Evolutionary conservation across 2,329 filamentous ascomycete genomes (phyloP).

Genomic region (Alternaria consortialis): DNA sequence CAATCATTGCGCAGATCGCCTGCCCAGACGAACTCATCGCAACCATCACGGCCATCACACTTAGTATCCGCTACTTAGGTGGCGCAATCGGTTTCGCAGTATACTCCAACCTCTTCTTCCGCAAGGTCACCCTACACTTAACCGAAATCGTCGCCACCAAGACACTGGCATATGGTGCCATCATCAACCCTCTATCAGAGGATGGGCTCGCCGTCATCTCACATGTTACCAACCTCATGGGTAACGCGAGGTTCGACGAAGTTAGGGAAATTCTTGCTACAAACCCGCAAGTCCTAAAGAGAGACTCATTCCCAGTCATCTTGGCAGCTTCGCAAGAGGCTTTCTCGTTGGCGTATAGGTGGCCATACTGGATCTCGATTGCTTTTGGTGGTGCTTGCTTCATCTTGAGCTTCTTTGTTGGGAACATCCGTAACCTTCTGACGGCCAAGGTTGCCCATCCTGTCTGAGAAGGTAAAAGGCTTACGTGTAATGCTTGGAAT

Average conservation of each 20-base stretch:
- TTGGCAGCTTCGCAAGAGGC: conserved; percentile 65
- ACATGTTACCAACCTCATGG: conserved; percentile 54
- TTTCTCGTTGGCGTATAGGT: conserved; percentile 67
- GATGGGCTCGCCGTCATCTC: conserved; percentile 61
- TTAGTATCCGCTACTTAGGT: conserved; percentile 74
- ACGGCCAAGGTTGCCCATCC: conserved; percentile 28
- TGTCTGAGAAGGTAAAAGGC: neutral
- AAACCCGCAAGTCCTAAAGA: conserved; percentile 54
- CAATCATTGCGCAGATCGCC: conserved; percentile 74
- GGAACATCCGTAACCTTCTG: conserved; percentile 59
- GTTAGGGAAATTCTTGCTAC: conserved; percentile 59
- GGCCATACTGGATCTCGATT: conserved; percentile 69
- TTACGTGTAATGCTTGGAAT: neutral
- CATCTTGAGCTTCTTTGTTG: conserved; percentile 66
- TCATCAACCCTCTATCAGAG: conserved; percentile 47
- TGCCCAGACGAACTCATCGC: conserved; percentile 76
- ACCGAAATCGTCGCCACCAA: conserved; percentile 45
- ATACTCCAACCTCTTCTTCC: conserved; percentile 51
- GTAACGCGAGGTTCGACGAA: conserved; percentile 40
- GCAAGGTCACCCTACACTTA: conserved; percentile 32
- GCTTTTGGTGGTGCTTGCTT: conserved; percentile 67
- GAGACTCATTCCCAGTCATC: conserved; percentile 53
- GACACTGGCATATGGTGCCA: conserved; percentile 59
- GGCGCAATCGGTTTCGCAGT: conserved; percentile 70
- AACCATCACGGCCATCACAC: conserved; percentile 72